Conservation (phyloP, 768 basidiomycete species). For the Kwoniella sp. region DNA sequence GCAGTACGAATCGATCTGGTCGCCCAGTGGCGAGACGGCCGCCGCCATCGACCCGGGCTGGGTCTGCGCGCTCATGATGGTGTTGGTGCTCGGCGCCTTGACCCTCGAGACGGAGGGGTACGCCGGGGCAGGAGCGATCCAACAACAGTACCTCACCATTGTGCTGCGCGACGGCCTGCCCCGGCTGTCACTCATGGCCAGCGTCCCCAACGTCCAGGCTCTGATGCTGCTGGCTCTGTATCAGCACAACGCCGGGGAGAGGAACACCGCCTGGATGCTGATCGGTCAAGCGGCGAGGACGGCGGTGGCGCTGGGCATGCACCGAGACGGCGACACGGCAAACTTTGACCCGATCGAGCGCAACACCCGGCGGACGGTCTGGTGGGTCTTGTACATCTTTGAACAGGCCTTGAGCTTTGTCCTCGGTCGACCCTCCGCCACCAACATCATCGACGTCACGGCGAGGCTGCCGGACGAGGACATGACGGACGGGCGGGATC, state of each 20-base stretch:
- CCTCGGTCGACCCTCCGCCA: constrained; percentile 9
- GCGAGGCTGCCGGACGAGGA: constrained; percentile 7
- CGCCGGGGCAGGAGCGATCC: not conserved
- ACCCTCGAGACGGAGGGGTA: not conserved
- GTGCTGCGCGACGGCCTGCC: constrained; percentile 13
- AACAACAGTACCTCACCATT: constrained; percentile 10
- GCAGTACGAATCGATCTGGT: constrained; percentile 6
- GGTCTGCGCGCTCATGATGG: constrained; percentile 8
- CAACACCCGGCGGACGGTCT: constrained; percentile 11
- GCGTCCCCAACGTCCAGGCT: constrained; percentile 17
- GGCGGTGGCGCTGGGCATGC: constrained; percentile 16
- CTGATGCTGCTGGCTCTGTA: constrained; percentile 14
- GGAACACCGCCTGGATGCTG: constrained; percentile 18
- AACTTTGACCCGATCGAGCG: constrained; percentile 16
- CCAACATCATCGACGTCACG: constrained; percentile 4
- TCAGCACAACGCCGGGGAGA: constrained; percentile 21
- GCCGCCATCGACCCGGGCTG: not conserved
- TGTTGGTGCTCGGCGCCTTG: constrained; percentile 10
- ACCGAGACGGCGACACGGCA: constrained; percentile 15
- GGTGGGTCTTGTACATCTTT: constrained; percentile 17
- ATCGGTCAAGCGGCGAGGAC: constrained; percentile 13
- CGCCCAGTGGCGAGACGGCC: not conserved
- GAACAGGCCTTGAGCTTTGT: constrained; percentile 12
- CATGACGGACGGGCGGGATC: not conserved
- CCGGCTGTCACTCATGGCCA: constrained; percentile 8